phyloP scores from a whole-genome alignment of 108 stramenopile genomes.

The Nitzschia sp. region DNA sequence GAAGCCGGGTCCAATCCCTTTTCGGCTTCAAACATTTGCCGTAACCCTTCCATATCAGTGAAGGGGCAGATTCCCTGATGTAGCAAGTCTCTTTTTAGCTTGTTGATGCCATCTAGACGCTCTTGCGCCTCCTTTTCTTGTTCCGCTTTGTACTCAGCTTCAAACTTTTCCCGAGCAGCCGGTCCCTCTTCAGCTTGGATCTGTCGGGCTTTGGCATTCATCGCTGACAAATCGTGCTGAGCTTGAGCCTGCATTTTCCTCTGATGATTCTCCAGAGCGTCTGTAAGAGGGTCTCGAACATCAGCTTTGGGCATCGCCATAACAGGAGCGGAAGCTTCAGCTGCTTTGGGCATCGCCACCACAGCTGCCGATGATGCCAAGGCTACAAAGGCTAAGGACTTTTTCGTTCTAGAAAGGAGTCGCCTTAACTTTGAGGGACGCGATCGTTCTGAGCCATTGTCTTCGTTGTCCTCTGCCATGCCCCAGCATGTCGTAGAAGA shows the following conservation, averaged over 20 bases:
- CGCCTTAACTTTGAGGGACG: not conserved
- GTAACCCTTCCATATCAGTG: conserved; percentile 65
- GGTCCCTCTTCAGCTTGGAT: conserved; percentile 62
- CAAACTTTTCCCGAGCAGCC: conserved; percentile 57
- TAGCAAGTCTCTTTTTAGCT: conserved; percentile 57
- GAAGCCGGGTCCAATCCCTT: conserved; percentile 68
- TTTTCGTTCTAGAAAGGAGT: conserved; percentile 13
- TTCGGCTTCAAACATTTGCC: conserved; percentile 55
- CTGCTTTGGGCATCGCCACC: conserved; percentile 12
- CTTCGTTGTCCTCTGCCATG: not conserved
- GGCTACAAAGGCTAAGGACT: conserved; percentile 16
- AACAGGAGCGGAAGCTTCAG: conserved; percentile 72
- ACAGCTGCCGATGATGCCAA: conserved; percentile 18
- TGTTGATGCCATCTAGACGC: conserved; percentile 37
- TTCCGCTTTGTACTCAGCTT: conserved; percentile 55
- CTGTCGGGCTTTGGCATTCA: conserved; percentile 50
- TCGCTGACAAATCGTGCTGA: conserved; percentile 40
- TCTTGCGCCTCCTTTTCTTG: conserved; percentile 39
- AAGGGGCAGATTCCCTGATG: conserved; percentile 72
- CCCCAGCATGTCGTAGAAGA: not conserved
- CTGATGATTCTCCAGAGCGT: conserved; percentile 43
- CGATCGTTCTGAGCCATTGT: not conserved
- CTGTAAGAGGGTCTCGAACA: conserved; percentile 50
- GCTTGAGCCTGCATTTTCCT: conserved; percentile 28
- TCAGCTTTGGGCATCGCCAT: conserved; percentile 62